These are phyloP conservation scores for Trichomonas tenax DNA, from an alignment of 208 protist species.

Conservation along the genomic window DNA sequence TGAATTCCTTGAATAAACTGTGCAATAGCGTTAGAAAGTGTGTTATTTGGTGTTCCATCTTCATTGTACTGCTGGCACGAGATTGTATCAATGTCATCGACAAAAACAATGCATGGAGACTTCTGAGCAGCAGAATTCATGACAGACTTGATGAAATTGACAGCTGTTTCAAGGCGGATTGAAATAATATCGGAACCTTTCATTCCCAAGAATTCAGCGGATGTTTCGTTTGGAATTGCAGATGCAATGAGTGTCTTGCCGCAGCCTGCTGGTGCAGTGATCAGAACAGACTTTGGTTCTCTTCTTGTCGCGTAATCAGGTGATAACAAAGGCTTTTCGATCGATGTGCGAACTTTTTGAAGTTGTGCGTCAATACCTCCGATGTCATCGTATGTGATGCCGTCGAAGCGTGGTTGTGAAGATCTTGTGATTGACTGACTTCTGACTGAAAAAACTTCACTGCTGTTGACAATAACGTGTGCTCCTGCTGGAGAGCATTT, in stretches of 20 bases:
- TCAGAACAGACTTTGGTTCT: background rate
- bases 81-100: slow-evolving; percentile 10
- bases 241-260: background rate
- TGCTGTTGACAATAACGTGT: background rate
- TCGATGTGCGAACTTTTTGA: background rate
- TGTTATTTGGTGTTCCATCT: background rate
- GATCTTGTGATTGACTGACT: background rate
- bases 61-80: background rate
- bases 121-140: background rate
- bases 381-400: background rate
- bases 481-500: background rate
- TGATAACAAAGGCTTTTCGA: background rate
- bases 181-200: background rate
- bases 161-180: background rate
- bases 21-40: background rate
- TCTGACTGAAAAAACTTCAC: background rate
- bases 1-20: background rate
- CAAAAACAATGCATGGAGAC: background rate
- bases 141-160: background rate
- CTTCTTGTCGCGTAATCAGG: background rate
- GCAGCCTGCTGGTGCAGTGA: background rate
- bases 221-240: background rate
- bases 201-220: background rate
- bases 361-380: background rate
- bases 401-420: background rate